Conservation (phyloP, 768 basidiomycete genomes). For the Dentipellis fragilis region DNA sequence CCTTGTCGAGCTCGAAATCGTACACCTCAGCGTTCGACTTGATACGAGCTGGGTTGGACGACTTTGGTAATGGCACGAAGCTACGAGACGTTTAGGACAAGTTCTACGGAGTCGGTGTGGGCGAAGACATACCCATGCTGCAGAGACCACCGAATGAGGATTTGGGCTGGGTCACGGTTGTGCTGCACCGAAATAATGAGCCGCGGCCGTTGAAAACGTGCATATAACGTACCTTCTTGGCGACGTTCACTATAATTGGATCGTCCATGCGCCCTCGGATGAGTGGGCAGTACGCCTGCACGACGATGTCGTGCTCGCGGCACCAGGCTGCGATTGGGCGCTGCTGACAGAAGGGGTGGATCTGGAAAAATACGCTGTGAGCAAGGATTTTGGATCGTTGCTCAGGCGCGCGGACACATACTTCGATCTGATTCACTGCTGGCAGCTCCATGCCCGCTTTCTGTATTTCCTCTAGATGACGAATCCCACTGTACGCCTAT, state of each 20-base stretch:
- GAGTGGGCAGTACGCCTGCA: slow-evolving; percentile 75
- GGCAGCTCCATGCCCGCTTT: slow-evolving; percentile 54
- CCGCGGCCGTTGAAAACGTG: background rate
- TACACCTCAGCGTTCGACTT: slow-evolving; percentile 63
- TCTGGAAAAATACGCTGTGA: slow-evolving; percentile 27
- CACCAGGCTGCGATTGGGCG: slow-evolving; percentile 37
- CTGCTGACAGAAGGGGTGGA: slow-evolving; percentile 61
- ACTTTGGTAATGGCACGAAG: slow-evolving; percentile 78
- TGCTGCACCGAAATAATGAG: slow-evolving; percentile 27
- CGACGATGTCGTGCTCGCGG: slow-evolving; percentile 40
- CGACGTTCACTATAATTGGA: slow-evolving; percentile 40
- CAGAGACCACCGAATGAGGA: slow-evolving; percentile 87
- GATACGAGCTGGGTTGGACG: slow-evolving; percentile 63
- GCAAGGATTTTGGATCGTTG: background rate
- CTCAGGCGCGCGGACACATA: slow-evolving; percentile 11
- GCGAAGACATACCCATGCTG: slow-evolving; percentile 56
- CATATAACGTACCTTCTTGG: slow-evolving; percentile 41
- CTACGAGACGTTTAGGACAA: slow-evolving; percentile 25
- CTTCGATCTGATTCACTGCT: slow-evolving; percentile 78
- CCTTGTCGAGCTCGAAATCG: slow-evolving; percentile 56
- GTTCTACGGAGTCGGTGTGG: background rate
- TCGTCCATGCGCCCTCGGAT: slow-evolving; percentile 39
- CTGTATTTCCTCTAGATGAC: slow-evolving; percentile 68
- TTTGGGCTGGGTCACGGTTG: slow-evolving; percentile 60
- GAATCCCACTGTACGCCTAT: slow-evolving; percentile 38